Conservation (phyloP, 2,329 filamentous ascomycete species). For the Colletotrichum lentis region DNA sequence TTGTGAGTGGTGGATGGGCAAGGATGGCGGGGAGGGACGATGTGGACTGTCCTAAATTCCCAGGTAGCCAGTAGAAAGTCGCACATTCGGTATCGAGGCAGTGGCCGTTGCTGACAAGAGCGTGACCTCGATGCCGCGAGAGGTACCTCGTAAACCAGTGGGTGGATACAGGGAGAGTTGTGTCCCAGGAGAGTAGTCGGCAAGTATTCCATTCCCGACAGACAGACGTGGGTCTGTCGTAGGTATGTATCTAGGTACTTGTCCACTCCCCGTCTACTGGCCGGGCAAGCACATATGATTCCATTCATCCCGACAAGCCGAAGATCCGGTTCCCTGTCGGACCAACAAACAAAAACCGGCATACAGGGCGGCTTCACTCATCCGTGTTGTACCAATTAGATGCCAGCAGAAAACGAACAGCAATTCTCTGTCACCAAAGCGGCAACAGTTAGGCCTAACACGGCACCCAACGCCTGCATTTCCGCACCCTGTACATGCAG, state of each 20-base stretch:
- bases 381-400: neutral
- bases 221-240: neutral
- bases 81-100: neutral
- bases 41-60: slow-evolving; percentile 16
- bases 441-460: slow-evolving; percentile 7
- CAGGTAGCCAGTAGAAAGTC: slow-evolving; percentile 24
- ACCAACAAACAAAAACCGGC: neutral
- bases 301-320: neutral
- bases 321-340: neutral
- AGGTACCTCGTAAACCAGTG: neutral
- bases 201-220: neutral
- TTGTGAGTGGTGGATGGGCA: neutral
- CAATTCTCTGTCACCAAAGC: slow-evolving; percentile 13
- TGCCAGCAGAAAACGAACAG: slow-evolving; percentile 12
- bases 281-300: neutral
- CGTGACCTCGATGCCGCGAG: neutral
- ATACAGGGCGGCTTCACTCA: neutral
- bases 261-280: neutral
- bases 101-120: neutral
- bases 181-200: neutral
- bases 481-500: slow-evolving; percentile 8
- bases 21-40: slow-evolving; percentile 22
- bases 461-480: neutral
- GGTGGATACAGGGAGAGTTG: too few relatives aligned
- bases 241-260: neutral